Percentiles rank a stretch among this genome's conserved stretches.
These are phyloP conservation scores for Stagonosporopsis rhizophila DNA, from an alignment of 2,329 filamentous ascomycete genomes.

Conservation along the genomic window DNA sequence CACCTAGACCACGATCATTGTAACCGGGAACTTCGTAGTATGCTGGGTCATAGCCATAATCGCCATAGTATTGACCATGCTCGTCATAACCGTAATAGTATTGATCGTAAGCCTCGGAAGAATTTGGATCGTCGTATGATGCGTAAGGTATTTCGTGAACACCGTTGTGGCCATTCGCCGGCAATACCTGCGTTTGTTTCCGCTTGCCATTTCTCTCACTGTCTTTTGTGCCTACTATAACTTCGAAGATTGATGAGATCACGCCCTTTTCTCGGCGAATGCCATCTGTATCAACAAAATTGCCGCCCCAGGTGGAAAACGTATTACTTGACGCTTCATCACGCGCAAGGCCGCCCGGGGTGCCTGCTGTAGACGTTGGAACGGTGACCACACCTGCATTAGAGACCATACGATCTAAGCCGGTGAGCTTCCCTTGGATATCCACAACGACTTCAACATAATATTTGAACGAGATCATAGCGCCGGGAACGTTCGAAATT, in stretches of 20 bases:
- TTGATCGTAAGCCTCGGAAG: slow-evolving; percentile 31
- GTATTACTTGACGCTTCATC: slow-evolving; percentile 54
- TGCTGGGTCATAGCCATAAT: slow-evolving; percentile 41
- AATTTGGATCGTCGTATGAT: slow-evolving; percentile 22
- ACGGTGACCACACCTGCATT: slow-evolving; percentile 61
- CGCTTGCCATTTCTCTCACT: slow-evolving; percentile 64
- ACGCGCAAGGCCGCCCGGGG: slow-evolving; percentile 37
- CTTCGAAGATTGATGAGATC: slow-evolving; percentile 84
- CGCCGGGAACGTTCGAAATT: slow-evolving; percentile 85
- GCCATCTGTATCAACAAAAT: slow-evolving; percentile 85
- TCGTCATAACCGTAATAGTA: slow-evolving; percentile 41
- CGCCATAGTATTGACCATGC: slow-evolving; percentile 39
- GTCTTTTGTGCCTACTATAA: slow-evolving; percentile 86
- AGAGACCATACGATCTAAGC: slow-evolving; percentile 71
- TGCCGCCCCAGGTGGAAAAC: slow-evolving; percentile 65
- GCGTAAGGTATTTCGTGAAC: slow-evolving; percentile 34
- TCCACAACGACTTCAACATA: slow-evolving; percentile 93
- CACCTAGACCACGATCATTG: slow-evolving; percentile 35
- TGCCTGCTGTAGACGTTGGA: slow-evolving; percentile 51
- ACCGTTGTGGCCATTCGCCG: slow-evolving; percentile 19
- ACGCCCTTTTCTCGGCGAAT: slow-evolving; percentile 90
- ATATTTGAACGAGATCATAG: slow-evolving; percentile 95
- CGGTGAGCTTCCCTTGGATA: slow-evolving; percentile 82
- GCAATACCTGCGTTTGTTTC: slow-evolving; percentile 39
- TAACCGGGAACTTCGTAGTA: slow-evolving; percentile 43